A percentile compares a stretch with the other conserved stretches of the same genome.
Evolutionary conservation across 768 basidiomycete genomes (phyloP).

Genomic region (Agrocybe praecox): DNA sequence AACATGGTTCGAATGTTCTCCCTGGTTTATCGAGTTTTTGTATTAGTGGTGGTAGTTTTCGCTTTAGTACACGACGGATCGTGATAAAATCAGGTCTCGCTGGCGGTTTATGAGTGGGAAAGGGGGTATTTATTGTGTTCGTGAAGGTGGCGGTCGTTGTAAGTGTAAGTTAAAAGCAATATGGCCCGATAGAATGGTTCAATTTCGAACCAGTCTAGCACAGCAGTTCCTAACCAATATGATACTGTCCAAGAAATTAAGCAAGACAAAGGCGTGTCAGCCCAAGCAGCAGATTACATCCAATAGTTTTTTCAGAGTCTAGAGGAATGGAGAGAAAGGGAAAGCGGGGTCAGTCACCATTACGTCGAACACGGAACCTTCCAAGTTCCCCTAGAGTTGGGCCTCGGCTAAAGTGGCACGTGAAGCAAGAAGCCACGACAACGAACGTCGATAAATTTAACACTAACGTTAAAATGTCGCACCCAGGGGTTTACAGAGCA

Average conservation of each 20-base stretch:
- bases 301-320: not conserved
- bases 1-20: conserved; percentile 25
- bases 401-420: no score
- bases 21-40: not conserved
- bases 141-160: not conserved
- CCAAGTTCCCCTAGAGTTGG: no score
- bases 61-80: not conserved
- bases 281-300: not conserved
- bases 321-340: not conserved
- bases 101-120: not conserved
- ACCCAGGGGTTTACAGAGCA: not conserved
- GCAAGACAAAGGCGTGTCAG: not conserved
- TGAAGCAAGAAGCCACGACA: not conserved
- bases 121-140: conserved; percentile 1
- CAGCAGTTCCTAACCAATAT: not conserved
- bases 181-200: not conserved
- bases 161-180: not conserved
- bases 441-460: not conserved
- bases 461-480: not conserved
- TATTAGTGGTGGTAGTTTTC: not conserved
- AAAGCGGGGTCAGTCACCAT: not conserved
- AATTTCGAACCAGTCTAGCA: conserved; percentile 8
- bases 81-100: not conserved
- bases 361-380: no score
- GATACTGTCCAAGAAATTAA: not conserved